A percentile compares a stretch with the other conserved stretches of the same genome.
Evolutionary conservation across 2,329 filamentous ascomycete species (phyloP).

Genomic region (Dactylellina parvicollis): DNA sequence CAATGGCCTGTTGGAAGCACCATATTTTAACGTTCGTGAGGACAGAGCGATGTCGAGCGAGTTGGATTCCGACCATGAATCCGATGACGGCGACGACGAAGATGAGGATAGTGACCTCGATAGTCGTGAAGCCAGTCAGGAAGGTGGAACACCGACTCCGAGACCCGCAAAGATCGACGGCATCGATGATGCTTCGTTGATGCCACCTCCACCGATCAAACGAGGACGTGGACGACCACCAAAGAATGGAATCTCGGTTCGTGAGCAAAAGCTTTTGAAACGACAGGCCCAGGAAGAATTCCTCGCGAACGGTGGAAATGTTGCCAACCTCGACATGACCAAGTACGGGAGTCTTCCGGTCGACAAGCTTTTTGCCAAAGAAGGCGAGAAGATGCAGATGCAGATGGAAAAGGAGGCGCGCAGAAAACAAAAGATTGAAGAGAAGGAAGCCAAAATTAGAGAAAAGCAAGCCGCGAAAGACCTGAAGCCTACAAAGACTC

Average conservation of each 20-base stretch:
- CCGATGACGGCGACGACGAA: constrained; percentile 45
- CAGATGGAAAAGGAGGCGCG: constrained; percentile 40
- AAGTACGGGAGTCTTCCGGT: constrained; percentile 41
- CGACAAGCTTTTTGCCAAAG: constrained; percentile 31
- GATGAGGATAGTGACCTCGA: constrained; percentile 53
- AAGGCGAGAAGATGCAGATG: constrained; percentile 44
- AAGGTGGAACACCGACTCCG: constrained; percentile 52
- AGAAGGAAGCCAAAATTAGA: constrained; percentile 53
- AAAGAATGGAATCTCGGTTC: constrained; percentile 52
- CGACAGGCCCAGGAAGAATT: constrained; percentile 55
- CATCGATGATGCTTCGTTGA: constrained; percentile 53
- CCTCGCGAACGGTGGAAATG: constrained; percentile 54
- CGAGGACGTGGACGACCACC: constrained; percentile 52
- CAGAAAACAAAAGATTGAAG: constrained; percentile 54
- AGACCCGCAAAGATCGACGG: constrained; percentile 46
- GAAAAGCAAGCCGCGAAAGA: constrained; percentile 44
- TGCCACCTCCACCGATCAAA: constrained; percentile 44
- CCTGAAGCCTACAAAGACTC: constrained; percentile 38
- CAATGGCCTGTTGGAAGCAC: constrained; percentile 47
- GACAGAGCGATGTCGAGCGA: constrained; percentile 9
- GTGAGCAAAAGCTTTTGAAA: constrained; percentile 55
- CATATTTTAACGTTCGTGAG: constrained; percentile 53
- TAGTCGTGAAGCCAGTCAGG: constrained; percentile 53
- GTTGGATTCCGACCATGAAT: constrained; percentile 35
- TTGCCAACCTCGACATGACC: constrained; percentile 50